Percentiles rank a stretch among this genome's conserved stretches.
phyloP scores from a whole-genome alignment of 805 yeast genomes.

The Zygosaccharomyces pseudorouxii region DNA sequence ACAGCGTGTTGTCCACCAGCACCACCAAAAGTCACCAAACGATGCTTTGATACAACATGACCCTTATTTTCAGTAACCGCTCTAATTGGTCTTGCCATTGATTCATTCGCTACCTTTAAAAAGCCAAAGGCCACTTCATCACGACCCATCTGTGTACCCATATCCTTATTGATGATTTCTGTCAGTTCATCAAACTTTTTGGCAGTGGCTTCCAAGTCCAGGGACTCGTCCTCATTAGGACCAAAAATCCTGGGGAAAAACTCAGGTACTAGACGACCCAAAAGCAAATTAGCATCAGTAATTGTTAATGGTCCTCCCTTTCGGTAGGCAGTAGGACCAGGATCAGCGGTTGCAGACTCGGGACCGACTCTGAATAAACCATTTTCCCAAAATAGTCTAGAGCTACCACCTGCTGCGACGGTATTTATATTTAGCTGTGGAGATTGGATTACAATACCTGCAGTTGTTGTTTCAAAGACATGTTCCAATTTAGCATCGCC shows the following conservation, averaged over 20 bases:
- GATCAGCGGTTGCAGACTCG: slow-evolving; percentile 81
- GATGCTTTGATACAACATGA: slow-evolving; percentile 56
- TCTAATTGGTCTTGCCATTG: slow-evolving; percentile 89
- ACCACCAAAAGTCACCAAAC: slow-evolving; percentile 83
- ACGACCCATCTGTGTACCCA: slow-evolving; percentile 41
- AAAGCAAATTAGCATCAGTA: slow-evolving; percentile 74
- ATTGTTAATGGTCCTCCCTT: slow-evolving; percentile 81
- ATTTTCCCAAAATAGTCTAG: slow-evolving; percentile 59
- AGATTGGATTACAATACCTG: slow-evolving; percentile 77
- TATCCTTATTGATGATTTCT: slow-evolving; percentile 46
- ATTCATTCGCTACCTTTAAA: slow-evolving; percentile 74
- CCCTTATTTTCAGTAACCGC: slow-evolving; percentile 84
- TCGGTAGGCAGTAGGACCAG: slow-evolving; percentile 85
- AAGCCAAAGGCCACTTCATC: slow-evolving; percentile 79
- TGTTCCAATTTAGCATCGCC: slow-evolving; percentile 67
- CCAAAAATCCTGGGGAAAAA: slow-evolving; percentile 81
- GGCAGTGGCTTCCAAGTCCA: slow-evolving; percentile 52
- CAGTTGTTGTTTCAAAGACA: slow-evolving; percentile 77
- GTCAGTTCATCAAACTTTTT: slow-evolving; percentile 53
- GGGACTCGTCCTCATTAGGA: slow-evolving; percentile 65
- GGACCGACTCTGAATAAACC: slow-evolving; percentile 82
- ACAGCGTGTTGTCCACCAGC: slow-evolving; percentile 92
- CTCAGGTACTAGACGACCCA: slow-evolving; percentile 70
- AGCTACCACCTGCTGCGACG: slow-evolving; percentile 85
- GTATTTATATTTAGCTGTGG: slow-evolving; percentile 81